Evolutionary conservation across 2,329 filamentous ascomycete genomes (phyloP).

Genomic region (Beauveria sp.): DNA sequence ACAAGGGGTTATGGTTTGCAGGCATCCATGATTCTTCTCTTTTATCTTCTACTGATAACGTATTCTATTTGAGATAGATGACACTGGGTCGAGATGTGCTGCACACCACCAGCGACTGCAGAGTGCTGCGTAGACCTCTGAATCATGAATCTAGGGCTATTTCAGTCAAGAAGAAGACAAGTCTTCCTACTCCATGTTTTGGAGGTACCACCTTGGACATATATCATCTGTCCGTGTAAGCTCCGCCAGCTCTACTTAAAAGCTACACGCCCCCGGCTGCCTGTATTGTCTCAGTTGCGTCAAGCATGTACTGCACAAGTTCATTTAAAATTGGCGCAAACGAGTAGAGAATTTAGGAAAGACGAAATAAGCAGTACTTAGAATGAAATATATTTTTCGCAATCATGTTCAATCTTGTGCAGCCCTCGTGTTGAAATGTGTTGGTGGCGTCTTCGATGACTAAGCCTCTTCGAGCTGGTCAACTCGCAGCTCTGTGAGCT

Average conservation of each 20-base stretch:
- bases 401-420: not conserved
- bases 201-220: not conserved
- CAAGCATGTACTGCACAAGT: not conserved
- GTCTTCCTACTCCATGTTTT: too few relatives aligned
- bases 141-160: too few relatives aligned
- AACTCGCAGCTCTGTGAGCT: not conserved
- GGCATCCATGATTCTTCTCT: too few relatives aligned
- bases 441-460: conserved; percentile 5
- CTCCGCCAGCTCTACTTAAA: not conserved
- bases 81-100: too few relatives aligned
- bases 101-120: too few relatives aligned
- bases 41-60: too few relatives aligned
- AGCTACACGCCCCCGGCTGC: not conserved
- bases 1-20: not conserved
- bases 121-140: too few relatives aligned
- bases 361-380: too few relatives aligned
- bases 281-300: not conserved
- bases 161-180: too few relatives aligned
- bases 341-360: too few relatives aligned
- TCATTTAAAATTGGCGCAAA: too few relatives aligned
- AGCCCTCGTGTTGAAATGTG: not conserved
- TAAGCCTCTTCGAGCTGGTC: conserved; percentile 3
- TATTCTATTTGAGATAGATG: too few relatives aligned
- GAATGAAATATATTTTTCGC: not conserved
- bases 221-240: not conserved